phyloP scores from a whole-genome alignment of 441 rosid species.

The Dalechampia spathulata region DNA sequence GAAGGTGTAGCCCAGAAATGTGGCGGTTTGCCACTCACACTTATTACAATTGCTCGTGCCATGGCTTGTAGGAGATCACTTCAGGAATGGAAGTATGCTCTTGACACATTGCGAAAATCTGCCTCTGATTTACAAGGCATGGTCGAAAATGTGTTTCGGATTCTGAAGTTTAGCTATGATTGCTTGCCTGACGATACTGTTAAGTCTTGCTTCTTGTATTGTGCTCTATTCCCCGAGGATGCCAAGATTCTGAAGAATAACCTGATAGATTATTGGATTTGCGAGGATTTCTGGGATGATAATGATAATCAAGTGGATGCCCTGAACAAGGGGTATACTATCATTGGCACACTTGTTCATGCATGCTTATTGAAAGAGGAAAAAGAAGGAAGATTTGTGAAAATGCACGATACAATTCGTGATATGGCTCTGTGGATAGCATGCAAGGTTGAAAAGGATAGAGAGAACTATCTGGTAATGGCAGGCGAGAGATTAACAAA shows the following conservation, averaged over 20 bases:
- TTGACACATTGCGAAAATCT: constrained; percentile 3
- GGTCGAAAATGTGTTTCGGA: constrained; percentile 10
- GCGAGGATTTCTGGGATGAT: constrained; percentile 10
- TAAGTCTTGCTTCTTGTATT: constrained; percentile 10
- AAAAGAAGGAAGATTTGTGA: neutral
- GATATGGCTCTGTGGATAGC: constrained; percentile 17
- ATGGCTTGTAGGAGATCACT: constrained; percentile 25
- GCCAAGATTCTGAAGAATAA: neutral
- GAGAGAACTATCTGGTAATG: no score
- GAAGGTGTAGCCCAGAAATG: constrained; percentile 6
- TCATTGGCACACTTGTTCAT: neutral
- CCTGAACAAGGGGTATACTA: neutral
- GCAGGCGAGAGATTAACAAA: no score
- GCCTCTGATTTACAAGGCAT: constrained; percentile 12
- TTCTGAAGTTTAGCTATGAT: constrained; percentile 25
- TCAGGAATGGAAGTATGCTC: constrained; percentile 19
- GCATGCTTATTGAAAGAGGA: constrained; percentile 13
- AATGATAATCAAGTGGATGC: neutral
- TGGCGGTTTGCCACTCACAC: constrained; percentile 15
- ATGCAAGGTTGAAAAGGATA: no score
- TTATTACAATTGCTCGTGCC: constrained; percentile 26
- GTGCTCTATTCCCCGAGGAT: constrained; percentile 6
- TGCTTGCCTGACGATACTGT: neutral
- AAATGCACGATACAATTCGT: constrained; percentile 20
- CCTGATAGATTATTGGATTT: constrained; percentile 18